Evolutionary conservation across 2,329 filamentous ascomycete genomes (phyloP).

Genomic region (Hysterium pulicare): DNA sequence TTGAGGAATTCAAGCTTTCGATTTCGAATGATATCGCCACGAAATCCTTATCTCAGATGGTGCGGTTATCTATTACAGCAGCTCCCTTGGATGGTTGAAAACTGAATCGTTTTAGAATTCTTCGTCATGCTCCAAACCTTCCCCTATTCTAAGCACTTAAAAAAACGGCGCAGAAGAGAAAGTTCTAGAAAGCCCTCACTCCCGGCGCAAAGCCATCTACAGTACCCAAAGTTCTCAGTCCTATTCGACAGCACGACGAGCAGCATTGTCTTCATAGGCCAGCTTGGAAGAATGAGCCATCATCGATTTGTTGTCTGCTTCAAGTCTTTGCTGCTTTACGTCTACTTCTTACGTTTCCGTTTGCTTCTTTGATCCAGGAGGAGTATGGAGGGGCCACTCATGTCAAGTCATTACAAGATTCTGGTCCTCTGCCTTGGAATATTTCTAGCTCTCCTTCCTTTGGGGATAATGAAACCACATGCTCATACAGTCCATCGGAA

Average conservation of each 20-base stretch:
- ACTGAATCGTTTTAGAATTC: no score
- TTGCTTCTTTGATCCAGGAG: neutral
- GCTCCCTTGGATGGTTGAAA: no score
- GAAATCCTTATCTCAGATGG: no score
- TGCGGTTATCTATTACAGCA: no score
- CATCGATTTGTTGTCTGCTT: neutral
- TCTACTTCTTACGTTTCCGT: neutral
- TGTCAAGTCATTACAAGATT: neutral
- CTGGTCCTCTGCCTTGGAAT: neutral
- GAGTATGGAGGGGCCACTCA: no score
- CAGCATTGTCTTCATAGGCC: neutral
- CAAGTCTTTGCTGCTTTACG: neutral
- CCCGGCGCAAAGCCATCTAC: constrained; percentile 1
- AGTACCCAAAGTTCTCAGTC: neutral
- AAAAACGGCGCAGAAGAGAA: no score
- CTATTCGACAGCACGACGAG: neutral
- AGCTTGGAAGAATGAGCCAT: neutral
- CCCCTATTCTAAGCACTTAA: no score
- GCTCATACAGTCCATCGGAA: no score
- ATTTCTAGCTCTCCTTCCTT: neutral
- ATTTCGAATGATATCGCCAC: no score
- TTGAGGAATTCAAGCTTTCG: no score
- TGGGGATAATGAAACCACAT: neutral
- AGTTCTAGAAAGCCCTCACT: no score
- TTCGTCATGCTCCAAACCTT: no score